Evolutionary conservation across 495 filamentous ascomycete genomes (phyloP).

Genomic region (Daldinia vernicosa): DNA sequence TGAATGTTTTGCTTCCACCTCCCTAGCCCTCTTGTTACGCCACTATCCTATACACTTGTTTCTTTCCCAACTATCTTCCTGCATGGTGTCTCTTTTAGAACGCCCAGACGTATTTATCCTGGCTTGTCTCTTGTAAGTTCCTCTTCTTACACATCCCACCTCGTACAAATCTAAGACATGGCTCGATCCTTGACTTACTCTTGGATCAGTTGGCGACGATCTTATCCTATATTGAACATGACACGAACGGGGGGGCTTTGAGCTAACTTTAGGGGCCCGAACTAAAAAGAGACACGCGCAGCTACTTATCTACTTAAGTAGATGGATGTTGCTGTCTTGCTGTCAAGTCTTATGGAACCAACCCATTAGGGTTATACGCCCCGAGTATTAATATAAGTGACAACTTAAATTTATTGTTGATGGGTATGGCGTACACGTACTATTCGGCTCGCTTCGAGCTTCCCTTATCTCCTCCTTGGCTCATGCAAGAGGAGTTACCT

Average conservation of each 20-base stretch:
- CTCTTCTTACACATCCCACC: slow-evolving; percentile 18
- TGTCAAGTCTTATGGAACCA: neutral
- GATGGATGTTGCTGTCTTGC: neutral
- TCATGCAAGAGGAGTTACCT: neutral
- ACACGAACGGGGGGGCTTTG: slow-evolving; percentile 4
- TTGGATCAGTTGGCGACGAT: slow-evolving; percentile 19
- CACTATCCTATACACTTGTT: no score
- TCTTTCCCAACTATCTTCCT: neutral
- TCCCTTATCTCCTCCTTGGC: neutral
- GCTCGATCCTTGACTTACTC: slow-evolving; percentile 33
- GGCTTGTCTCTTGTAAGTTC: neutral
- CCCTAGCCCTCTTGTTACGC: no score
- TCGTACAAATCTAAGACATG: slow-evolving; percentile 43
- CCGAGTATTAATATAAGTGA: neutral
- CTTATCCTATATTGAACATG: slow-evolving; percentile 21
- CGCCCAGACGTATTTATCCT: neutral
- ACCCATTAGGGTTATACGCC: neutral
- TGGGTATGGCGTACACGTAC: neutral
- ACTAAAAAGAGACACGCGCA: neutral
- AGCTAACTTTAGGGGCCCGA: neutral
- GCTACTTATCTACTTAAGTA: neutral
- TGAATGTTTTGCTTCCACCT: no score
- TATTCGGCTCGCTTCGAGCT: neutral
- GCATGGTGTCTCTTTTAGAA: slow-evolving; percentile 14
- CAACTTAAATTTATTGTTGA: neutral